Evolutionary conservation across 164 flowering plant species (phyloP), one percentile per base, ranked within the genome.

Genomic region (Hamamelis virginiana): DNA sequence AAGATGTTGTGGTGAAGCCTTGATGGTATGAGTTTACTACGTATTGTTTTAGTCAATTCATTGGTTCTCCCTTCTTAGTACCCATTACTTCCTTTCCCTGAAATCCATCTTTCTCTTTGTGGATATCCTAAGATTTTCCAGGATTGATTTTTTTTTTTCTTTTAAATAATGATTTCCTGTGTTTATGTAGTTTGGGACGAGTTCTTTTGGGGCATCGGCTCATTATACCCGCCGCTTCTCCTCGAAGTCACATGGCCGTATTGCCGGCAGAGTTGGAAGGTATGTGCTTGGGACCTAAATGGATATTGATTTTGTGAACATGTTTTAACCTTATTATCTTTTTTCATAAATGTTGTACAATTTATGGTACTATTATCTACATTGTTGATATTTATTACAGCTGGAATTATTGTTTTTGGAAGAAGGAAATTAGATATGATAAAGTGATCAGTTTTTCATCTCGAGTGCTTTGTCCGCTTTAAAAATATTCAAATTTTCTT

Each of bases 251-350:
- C 97, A 91, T 86, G 99, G 96, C 9, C 88, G 93, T 16, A 78
- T 95, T 72, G 88, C 85, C 25, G 96, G 91, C 56, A 87, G 79
- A 84, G 43, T 95, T 73, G 99, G 99, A 82, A 91, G 97, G 99
- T 92, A 59, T 46, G 62, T 65, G 25, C 18, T 59, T 16, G 15
- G 15, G 16, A 26, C 43, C 46, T 57, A 13, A 18, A 14, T 50
- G 59, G 33, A 9, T 50, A 28, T 13, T 61, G 41, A 12, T 51
- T 23, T 16, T 66, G 23, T 55, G 59, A 10, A n/a, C 21, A 23
- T 19, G 9, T n/a, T 55, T 55, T 23, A 1, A 11, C 23, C 11
- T 55, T 55, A 22, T 12, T 25, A 58, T 23, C n/a, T 15, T 13
- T 23, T 58, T 0, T n/a, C 26, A 16, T 58, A 28, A 33, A 27